These are phyloP conservation scores for Colletotrichum shisoi DNA, from an alignment of 2,329 filamentous ascomycete species.

Conservation along the genomic window DNA sequence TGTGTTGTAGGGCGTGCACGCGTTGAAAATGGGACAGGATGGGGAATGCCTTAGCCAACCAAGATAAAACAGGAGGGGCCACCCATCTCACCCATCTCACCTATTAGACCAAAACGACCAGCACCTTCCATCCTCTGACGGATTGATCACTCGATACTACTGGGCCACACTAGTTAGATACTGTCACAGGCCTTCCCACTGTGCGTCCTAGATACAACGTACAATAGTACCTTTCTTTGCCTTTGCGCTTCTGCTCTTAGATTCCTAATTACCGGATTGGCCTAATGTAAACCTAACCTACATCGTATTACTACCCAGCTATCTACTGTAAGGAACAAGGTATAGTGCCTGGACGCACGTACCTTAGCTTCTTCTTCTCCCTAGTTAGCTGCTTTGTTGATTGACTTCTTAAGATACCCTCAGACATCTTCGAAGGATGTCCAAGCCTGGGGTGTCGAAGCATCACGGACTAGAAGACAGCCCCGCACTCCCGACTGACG, in stretches of 20 bases:
- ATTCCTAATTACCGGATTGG: no score
- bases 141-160: constrained; percentile 18
- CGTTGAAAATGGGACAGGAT: constrained; percentile 3
- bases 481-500: constrained; percentile 22
- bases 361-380: background rate
- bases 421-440: background rate
- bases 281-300: no score
- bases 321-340: background rate
- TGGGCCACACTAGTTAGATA: constrained; percentile 10
- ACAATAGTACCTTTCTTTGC: background rate
- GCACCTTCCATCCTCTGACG: constrained; percentile 12
- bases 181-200: constrained; percentile 21
- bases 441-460: background rate
- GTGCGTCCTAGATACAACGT: no score
- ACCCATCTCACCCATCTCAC: constrained; percentile 9
- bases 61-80: constrained; percentile 33
- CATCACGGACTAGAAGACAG: constrained; percentile 16
- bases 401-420: constrained; percentile 21
- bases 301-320: background rate
- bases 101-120: background rate
- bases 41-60: constrained; percentile 31
- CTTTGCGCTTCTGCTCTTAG: no score
- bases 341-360: constrained; percentile 22
- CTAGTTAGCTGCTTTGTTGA: background rate
- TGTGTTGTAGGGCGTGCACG: background rate